Evolutionary conservation across 441 rosid genomes (phyloP).

Genomic region (Croton setiger): DNA sequence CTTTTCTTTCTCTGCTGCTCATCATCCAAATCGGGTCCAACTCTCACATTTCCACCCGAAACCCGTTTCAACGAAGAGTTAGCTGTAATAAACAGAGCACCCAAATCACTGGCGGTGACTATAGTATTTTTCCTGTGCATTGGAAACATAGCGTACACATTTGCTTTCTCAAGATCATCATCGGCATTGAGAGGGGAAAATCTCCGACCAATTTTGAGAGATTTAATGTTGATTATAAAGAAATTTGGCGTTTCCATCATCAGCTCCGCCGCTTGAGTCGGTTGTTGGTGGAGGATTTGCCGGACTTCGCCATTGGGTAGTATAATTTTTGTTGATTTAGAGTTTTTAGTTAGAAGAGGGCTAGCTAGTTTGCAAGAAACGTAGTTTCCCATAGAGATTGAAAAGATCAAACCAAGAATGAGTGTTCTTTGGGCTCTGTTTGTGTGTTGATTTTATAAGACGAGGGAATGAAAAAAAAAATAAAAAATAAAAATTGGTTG

Average conservation of each 20-base stretch:
- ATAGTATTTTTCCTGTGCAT: conserved; percentile 58
- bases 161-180: conserved; percentile 47
- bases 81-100: conserved; percentile 41
- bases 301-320: conserved; percentile 59
- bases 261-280: conserved; percentile 70
- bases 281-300: conserved; percentile 37
- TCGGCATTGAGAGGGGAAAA: conserved; percentile 66
- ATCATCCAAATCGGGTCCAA: conserved; percentile 36
- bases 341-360: conserved; percentile 23
- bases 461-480: no score
- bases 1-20: not conserved
- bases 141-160: conserved; percentile 56
- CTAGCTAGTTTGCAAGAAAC: conserved; percentile 45
- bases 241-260: conserved; percentile 74
- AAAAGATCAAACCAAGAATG: not conserved
- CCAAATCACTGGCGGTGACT: conserved; percentile 53
- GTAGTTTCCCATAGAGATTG: conserved; percentile 59
- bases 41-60: conserved; percentile 29
- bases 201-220: conserved; percentile 52
- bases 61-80: conserved; percentile 35
- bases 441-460: no score
- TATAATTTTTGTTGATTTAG: conserved; percentile 45
- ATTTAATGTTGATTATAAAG: conserved; percentile 55
- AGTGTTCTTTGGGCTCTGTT: not conserved
- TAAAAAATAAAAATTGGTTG: no score